Evolutionary conservation across 495 filamentous ascomycete genomes (phyloP).

Genomic region (Podospora fimiseda): DNA sequence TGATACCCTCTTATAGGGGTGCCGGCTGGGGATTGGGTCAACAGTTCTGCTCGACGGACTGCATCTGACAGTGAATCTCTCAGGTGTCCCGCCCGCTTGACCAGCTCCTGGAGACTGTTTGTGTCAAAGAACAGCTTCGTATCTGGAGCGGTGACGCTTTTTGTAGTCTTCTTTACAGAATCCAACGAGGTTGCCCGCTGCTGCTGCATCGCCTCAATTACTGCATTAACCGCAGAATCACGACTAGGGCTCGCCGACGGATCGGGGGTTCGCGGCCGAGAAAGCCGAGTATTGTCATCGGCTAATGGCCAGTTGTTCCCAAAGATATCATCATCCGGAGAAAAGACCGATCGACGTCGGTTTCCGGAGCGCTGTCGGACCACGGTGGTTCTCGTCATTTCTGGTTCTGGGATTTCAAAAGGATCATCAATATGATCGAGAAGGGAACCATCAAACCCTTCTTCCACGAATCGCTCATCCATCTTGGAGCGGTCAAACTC

Average conservation of each 20-base stretch:
- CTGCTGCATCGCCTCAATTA: conserved; percentile 79
- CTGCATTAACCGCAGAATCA: conserved; percentile 60
- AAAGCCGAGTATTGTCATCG: conserved; percentile 22
- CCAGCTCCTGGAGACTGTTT: conserved; percentile 77
- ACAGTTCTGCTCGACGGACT: conserved; percentile 71
- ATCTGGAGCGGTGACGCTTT: conserved; percentile 38
- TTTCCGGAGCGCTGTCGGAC: conserved; percentile 34
- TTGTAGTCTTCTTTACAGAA: conserved; percentile 39
- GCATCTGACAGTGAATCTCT: conserved; percentile 67
- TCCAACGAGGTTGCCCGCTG: conserved; percentile 42
- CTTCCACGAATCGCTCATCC: conserved; percentile 55
- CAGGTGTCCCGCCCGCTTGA: conserved; percentile 73
- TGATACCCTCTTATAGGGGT: conserved; percentile 42
- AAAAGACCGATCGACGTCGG: conserved; percentile 52
- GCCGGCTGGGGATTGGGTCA: conserved; percentile 53
- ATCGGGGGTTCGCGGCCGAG: conserved; percentile 37
- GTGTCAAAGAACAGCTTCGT: conserved; percentile 90
- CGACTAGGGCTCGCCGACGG: conserved; percentile 22
- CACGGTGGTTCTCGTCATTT: conserved; percentile 37
- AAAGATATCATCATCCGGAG: conserved; percentile 60
- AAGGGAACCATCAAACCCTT: conserved; percentile 41
- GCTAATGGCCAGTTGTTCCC: conserved; percentile 41
- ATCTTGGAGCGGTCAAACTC: conserved; percentile 24
- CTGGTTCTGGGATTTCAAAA: conserved; percentile 30
- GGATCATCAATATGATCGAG: conserved; percentile 31